phyloP scores from a whole-genome alignment of 2,329 filamentous ascomycete genomes.

The Clonostachys byssicola region DNA sequence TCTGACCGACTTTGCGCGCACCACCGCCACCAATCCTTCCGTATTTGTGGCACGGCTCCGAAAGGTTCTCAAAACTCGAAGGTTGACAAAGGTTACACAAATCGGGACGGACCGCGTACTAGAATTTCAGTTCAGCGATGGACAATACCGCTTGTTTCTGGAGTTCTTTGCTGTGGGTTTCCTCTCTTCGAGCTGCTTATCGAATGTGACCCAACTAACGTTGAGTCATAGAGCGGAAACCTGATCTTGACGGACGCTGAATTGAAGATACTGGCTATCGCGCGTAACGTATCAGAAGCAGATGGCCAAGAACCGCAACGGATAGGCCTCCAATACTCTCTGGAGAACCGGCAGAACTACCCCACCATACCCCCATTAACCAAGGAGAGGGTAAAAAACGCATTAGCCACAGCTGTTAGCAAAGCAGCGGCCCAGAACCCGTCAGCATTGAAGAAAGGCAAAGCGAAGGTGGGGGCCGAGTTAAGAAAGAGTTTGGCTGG shows the following conservation, averaged over 20 bases:
- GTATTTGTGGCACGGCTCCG: constrained; percentile 80
- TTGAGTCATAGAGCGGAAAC: constrained; percentile 66
- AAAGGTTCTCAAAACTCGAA: constrained; percentile 82
- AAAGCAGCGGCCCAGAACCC: constrained; percentile 44
- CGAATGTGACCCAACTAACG: constrained; percentile 4
- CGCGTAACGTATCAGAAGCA: constrained; percentile 76
- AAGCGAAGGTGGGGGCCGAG: constrained; percentile 70
- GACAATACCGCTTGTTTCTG: constrained; percentile 79
- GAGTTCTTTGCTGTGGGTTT: constrained; percentile 78
- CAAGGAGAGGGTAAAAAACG: constrained; percentile 64
- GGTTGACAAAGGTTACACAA: constrained; percentile 77
- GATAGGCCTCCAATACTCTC: constrained; percentile 71
- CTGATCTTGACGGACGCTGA: constrained; percentile 87
- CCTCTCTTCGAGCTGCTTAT: background rate
- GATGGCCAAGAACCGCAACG: constrained; percentile 81
- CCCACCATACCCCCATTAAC: constrained; percentile 71
- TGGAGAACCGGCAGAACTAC: constrained; percentile 83
- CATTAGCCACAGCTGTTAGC: constrained; percentile 62
- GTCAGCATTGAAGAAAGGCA: constrained; percentile 55
- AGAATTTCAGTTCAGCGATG: constrained; percentile 89
- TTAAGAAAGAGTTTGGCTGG: constrained; percentile 76
- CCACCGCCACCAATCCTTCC: constrained; percentile 80
- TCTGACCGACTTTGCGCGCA: constrained; percentile 83
- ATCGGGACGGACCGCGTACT: constrained; percentile 92
- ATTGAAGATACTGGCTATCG: constrained; percentile 74